phyloP scores from a whole-genome alignment of 192 early-diverging fungal species.

The Gamsiella multidivaricata region DNA sequence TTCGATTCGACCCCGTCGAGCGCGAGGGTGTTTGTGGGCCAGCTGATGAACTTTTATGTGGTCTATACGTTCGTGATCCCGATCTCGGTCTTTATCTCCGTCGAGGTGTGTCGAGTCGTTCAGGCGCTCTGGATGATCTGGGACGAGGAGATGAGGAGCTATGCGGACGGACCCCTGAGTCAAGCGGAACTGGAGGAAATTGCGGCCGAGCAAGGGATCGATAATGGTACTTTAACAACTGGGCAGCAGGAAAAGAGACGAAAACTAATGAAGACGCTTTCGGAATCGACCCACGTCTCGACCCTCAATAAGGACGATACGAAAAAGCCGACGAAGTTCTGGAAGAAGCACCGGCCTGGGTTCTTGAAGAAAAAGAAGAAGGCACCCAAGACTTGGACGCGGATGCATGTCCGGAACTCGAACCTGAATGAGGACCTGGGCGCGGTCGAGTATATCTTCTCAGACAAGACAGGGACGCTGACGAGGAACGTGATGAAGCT shows the following conservation, averaged over 20 bases:
- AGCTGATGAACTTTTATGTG: slow-evolving; percentile 61
- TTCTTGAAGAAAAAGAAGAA: slow-evolving; percentile 38
- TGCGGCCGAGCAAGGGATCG: slow-evolving; percentile 26
- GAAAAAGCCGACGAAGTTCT: slow-evolving; percentile 28
- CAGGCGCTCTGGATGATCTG: slow-evolving; percentile 74
- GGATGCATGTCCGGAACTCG: slow-evolving; percentile 55
- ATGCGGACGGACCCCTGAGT: slow-evolving; percentile 39
- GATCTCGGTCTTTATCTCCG: slow-evolving; percentile 79
- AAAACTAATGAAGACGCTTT: background rate
- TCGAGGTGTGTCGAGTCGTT: slow-evolving; percentile 73
- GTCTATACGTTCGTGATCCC: slow-evolving; percentile 80
- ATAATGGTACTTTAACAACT: background rate
- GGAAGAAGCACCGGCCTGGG: slow-evolving; percentile 19
- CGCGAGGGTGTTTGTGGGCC: slow-evolving; percentile 36
- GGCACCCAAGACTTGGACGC: slow-evolving; percentile 47
- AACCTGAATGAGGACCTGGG: slow-evolving; percentile 93
- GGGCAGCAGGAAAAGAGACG: background rate
- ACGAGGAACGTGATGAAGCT: slow-evolving; percentile 79
- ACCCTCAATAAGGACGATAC: slow-evolving; percentile 1
- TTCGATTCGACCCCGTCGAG: slow-evolving; percentile 3
- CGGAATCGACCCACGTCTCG: slow-evolving; percentile 18
- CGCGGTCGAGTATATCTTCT: slow-evolving; percentile 93
- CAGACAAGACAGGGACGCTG: slow-evolving; percentile 80
- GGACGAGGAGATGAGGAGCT: slow-evolving; percentile 69
- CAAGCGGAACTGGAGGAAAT: slow-evolving; percentile 52